phyloP scores from a whole-genome alignment of 257 asterid genomes.

The Solanum lignicaule region DNA sequence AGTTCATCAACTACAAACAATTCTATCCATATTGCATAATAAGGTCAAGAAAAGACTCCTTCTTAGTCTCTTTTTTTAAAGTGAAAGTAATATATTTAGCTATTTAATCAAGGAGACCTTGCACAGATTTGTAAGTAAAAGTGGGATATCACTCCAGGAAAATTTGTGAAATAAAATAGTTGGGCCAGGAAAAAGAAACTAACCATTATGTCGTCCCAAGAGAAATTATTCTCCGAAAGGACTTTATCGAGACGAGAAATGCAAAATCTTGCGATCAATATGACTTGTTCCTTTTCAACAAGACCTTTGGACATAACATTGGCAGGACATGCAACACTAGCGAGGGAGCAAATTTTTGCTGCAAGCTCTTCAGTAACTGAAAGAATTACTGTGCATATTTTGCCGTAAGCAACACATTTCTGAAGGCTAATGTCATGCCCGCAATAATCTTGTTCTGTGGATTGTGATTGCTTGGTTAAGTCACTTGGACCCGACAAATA shows the following conservation, averaged over 20 bases:
- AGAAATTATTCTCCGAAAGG: slow-evolving; percentile 42
- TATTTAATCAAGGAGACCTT: not conserved
- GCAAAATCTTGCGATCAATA: slow-evolving; percentile 53
- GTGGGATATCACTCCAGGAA: not conserved
- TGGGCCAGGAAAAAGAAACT: slow-evolving; percentile 15
- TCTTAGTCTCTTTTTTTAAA: not conserved
- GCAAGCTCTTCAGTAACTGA: slow-evolving; percentile 48
- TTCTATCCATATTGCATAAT: not conserved
- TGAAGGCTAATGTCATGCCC: slow-evolving; percentile 61
- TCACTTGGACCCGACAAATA: slow-evolving; percentile 21
- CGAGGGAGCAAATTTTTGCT: slow-evolving; percentile 28
- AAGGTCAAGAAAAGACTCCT: not conserved
- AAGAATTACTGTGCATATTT: slow-evolving; percentile 47
- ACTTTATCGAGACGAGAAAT: slow-evolving; percentile 45
- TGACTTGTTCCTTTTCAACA: slow-evolving; percentile 26
- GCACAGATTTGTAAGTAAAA: not conserved
- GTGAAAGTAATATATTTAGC: not conserved
- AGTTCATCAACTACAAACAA: not conserved
- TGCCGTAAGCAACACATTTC: slow-evolving; percentile 47
- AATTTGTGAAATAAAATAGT: not conserved
- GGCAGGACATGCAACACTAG: slow-evolving; percentile 5
- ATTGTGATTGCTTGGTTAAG: slow-evolving; percentile 18
- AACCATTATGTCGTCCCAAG: slow-evolving; percentile 78
- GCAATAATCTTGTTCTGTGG: slow-evolving; percentile 28
- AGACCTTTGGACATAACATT: slow-evolving; percentile 14